Base-by-base conservation (phyloP, 768 basidiomycete species). In the Tricholoma furcatifolium region DNA sequence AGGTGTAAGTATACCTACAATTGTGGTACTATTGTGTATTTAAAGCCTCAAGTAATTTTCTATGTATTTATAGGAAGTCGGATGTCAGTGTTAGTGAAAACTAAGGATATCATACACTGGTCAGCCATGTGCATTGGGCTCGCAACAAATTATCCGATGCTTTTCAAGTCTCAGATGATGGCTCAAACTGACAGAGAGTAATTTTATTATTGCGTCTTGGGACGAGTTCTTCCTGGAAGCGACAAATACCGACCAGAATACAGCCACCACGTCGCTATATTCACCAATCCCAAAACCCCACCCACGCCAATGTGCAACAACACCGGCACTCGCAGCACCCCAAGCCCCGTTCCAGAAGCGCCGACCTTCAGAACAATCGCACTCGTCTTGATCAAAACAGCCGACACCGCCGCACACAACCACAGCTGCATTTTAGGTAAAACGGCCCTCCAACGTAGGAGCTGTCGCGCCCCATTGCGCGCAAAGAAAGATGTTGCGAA, bases 301-400 rank as follows among this genome's bases (percentile, higher is more conserved):
- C 77, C 76, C 6, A 72, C 40, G 6, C 55, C 65, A 7, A 77
- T 49, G 61, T 78, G 73, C 6, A 62, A 32, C 8, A 72, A 32
- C 6, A 74, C 64, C 3, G 61, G 50, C 15, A 45, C 50, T 9
- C 64, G 60, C 2, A 70, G 35, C 23, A 75, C 6, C 1, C 66
- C 66, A 21, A 43, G 45, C 46, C 56, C 70, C 12, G 60, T 53
- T 7, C 47, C 48, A 31, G 67, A 42, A 12, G 43, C 59, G 6
- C 53, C 48, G 0, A 72, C 61, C 12, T 58, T 48, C 18, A 65
- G 55, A 31, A 56, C 50, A 8, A 50, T 43, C 21, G 62, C 66
- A 47, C 66, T 75, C 17, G 57, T 45, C 34, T 50, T 39, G n/a
- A 77, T 57, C 2, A 73, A 14, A 1, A 57, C 24, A 23, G 61